phyloP scores from a whole-genome alignment of 768 basidiomycete genomes.

The Tulasnella sp. region DNA sequence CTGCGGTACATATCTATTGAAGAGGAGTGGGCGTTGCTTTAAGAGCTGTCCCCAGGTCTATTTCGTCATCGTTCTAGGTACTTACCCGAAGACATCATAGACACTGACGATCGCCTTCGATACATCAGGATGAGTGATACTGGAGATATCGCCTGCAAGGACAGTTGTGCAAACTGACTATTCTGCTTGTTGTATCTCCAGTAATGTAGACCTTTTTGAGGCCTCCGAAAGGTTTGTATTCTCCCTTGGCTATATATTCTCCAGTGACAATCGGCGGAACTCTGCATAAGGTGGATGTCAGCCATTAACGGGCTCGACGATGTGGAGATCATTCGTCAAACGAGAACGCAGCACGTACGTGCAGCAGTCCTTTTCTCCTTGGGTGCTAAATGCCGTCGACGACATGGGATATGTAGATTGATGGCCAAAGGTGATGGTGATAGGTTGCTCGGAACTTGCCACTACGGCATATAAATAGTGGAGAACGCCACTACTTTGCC shows the following conservation, averaged over 20 bases:
- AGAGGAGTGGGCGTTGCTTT: neutral
- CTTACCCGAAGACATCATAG: constrained; percentile 1
- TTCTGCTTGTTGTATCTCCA: neutral
- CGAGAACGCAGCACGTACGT: neutral
- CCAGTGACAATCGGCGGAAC: neutral
- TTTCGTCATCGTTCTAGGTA: too few relatives aligned
- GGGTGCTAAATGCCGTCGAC: too few relatives aligned
- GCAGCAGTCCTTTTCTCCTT: neutral
- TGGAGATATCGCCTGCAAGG: neutral
- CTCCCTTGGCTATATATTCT: neutral
- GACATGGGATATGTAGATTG: too few relatives aligned
- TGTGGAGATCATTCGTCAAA: neutral
- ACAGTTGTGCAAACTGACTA: neutral
- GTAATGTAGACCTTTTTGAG: constrained; percentile 1
- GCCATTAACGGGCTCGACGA: neutral
- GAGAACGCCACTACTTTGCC: too few relatives aligned
- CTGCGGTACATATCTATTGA: neutral
- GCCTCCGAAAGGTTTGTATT: neutral
- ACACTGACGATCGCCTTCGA: neutral
- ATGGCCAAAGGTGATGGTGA: too few relatives aligned
- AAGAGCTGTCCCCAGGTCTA: neutral
- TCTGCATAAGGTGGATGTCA: neutral
- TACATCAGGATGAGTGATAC: neutral
- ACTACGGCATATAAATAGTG: too few relatives aligned
- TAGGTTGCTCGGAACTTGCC: too few relatives aligned